Evolutionary conservation across 2,329 filamentous ascomycete species (phyloP).

Genomic region (Aspergillus melleus): DNA sequence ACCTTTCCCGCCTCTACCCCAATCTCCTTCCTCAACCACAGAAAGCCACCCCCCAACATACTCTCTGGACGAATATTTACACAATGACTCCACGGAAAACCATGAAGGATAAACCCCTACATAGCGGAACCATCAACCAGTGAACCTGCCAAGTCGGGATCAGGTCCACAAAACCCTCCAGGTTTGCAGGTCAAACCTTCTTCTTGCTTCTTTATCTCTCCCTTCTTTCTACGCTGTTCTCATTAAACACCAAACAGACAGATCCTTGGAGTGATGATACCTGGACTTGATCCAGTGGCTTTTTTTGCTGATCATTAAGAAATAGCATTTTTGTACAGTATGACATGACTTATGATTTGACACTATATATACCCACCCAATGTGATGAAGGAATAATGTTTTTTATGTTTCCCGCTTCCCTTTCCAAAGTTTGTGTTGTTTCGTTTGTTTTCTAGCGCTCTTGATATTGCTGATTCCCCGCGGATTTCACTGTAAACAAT

Average conservation of each 20-base stretch:
- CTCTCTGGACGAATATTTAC: conserved; percentile 1
- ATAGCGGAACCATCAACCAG: neutral
- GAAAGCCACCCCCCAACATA: neutral
- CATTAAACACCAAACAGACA: no score
- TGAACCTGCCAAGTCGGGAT: neutral
- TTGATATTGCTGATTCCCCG: no score
- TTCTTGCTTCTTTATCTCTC: neutral
- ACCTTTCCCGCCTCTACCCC: conserved; percentile 37
- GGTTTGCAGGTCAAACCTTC: conserved; percentile 5
- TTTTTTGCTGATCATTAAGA: neutral
- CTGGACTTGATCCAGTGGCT: neutral
- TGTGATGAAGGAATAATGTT: neutral
- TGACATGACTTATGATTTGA: conserved; percentile 18
- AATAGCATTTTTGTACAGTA: conserved; percentile 10
- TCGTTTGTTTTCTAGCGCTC: no score
- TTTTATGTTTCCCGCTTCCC: neutral
- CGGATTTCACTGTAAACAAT: neutral
- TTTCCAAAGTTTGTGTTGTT: neutral
- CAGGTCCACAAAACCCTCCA: neutral
- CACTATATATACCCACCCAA: conserved; percentile 11
- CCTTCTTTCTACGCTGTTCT: no score
- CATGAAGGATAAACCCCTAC: neutral
- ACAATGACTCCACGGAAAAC: neutral
- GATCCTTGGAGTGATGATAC: no score
- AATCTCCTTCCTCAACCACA: conserved; percentile 14